Conservation (phyloP, 768 basidiomycete species). For the Cyclocybe aegerita region DNA sequence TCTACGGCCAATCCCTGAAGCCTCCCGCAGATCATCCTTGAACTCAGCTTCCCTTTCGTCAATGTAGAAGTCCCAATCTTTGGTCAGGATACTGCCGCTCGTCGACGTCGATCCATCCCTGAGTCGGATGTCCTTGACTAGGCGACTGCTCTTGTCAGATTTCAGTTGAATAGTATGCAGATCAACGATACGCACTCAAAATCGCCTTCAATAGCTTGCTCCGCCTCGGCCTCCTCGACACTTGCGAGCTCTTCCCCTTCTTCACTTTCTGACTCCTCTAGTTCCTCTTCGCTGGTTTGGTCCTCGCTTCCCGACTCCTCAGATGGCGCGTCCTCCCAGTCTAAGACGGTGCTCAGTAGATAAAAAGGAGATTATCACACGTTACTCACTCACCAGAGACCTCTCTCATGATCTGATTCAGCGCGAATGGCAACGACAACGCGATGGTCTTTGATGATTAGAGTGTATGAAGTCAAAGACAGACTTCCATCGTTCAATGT, state of each 20-base stretch:
- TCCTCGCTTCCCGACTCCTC: neutral
- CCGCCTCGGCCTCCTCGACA: conserved; percentile 30
- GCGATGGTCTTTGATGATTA: too few species aligned
- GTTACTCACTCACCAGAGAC: too few species aligned
- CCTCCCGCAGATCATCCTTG: conserved; percentile 69
- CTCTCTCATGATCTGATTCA: too few species aligned
- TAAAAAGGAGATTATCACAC: too few species aligned
- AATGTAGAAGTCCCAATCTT: conserved; percentile 74
- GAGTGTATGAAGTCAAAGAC: too few species aligned
- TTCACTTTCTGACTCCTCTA: conserved; percentile 18
- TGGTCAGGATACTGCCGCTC: conserved; percentile 46
- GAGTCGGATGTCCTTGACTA: conserved; percentile 64
- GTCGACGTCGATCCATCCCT: conserved; percentile 41
- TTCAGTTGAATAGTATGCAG: neutral
- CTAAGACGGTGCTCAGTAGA: too few species aligned
- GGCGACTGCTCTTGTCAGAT: conserved; percentile 43
- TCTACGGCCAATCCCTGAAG: conserved; percentile 68
- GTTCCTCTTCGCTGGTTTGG: conserved; percentile 6
- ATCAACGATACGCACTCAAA: conserved; percentile 43
- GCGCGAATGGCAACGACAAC: too few species aligned
- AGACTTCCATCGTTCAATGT: too few species aligned
- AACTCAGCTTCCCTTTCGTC: conserved; percentile 70
- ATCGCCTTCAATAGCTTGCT: conserved; percentile 56
- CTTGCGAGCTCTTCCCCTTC: conserved; percentile 16
- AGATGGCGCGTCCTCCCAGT: too few species aligned